These are phyloP conservation scores for Termitomyces eurrhizus DNA, from an alignment of 768 basidiomycete genomes.

Conservation along the genomic window DNA sequence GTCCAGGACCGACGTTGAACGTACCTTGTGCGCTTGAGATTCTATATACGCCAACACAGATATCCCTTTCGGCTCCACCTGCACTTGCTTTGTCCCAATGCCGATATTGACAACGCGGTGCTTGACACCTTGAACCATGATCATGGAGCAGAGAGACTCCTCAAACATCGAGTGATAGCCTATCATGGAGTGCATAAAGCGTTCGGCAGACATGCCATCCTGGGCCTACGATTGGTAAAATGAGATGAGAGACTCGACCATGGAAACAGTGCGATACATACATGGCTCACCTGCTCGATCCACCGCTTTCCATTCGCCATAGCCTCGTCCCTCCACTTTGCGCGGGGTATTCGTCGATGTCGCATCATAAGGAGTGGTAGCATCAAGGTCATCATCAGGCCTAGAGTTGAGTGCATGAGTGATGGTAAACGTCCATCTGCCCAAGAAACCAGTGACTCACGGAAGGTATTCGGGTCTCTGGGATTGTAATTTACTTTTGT, in stretches of 20 bases:
- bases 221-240: constrained; percentile 33
- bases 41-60: constrained; percentile 64
- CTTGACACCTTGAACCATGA: constrained; percentile 76
- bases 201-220: constrained; percentile 60
- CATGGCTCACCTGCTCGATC: constrained; percentile 65
- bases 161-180: constrained; percentile 73
- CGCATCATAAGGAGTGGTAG: constrained; percentile 84
- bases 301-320: constrained; percentile 69
- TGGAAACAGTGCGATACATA: neutral
- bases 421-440: neutral
- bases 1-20: constrained; percentile 12
- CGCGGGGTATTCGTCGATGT: constrained; percentile 71
- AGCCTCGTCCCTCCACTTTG: constrained; percentile 66
- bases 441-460: constrained; percentile 38
- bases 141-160: constrained; percentile 75
- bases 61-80: constrained; percentile 56
- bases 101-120: constrained; percentile 80
- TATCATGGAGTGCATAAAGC: constrained; percentile 69
- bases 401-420: constrained; percentile 27
- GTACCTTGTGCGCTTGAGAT: constrained; percentile 72
- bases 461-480: constrained; percentile 57
- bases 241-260: constrained; percentile 9
- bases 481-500: constrained; percentile 52
- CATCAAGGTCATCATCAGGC: constrained; percentile 68
- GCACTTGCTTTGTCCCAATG: constrained; percentile 69